Percentiles rank a stretch among this genome's conserved stretches.
These are phyloP conservation scores for Fusarium duplospermum DNA, from an alignment of 2,329 filamentous ascomycete species.

Conservation along the genomic window DNA sequence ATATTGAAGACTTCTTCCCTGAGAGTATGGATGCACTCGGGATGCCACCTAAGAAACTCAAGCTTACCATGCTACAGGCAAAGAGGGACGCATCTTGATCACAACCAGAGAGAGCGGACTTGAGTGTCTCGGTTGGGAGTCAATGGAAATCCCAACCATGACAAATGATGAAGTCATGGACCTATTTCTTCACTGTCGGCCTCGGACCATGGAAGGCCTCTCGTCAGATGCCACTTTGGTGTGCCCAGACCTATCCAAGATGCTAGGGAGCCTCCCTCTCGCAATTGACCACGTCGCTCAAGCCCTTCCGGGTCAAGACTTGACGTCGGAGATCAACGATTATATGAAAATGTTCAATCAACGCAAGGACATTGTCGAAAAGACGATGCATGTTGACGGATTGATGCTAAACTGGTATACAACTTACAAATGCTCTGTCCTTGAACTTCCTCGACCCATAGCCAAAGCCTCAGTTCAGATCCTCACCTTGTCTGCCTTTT, in stretches of 20 bases:
- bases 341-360: not conserved
- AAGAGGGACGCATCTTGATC: not conserved
- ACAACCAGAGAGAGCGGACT: not conserved
- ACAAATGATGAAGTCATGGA: not conserved
- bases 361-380: not conserved
- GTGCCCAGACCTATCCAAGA: not conserved
- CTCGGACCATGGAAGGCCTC: not conserved
- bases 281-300: not conserved
- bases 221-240: not conserved
- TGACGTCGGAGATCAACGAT: not conserved
- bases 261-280: not conserved
- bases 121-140: not conserved
- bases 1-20: not conserved
- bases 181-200: not conserved
- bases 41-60: not conserved
- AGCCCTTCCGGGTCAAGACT: not conserved
- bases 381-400: not conserved
- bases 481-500: not conserved
- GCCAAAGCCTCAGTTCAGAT: not conserved
- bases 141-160: not conserved
- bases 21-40: not conserved
- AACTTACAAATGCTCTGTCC: not conserved
- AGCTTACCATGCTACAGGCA: not conserved
- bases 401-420: not conserved
- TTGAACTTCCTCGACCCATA: not conserved